Percentiles rank a stretch among this genome's conserved stretches.
Evolutionary conservation across 2,329 filamentous ascomycete species (phyloP).

Genomic region (Alternaria tenuissima): DNA sequence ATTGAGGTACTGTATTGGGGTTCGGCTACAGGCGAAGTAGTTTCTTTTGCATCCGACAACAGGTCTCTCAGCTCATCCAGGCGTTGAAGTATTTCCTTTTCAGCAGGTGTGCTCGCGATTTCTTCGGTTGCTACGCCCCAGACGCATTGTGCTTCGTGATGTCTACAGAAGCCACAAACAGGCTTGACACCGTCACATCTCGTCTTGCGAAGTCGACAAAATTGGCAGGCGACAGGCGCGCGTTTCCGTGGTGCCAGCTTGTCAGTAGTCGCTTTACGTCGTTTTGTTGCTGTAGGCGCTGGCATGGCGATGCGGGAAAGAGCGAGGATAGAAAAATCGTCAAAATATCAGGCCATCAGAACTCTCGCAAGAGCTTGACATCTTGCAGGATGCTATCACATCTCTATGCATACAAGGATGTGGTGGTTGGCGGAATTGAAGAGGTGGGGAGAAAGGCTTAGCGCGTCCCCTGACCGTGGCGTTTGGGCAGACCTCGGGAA

Average conservation of each 20-base stretch:
- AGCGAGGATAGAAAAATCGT: not conserved
- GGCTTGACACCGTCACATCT: not conserved
- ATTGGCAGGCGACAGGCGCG: not conserved
- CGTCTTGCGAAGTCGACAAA: not conserved
- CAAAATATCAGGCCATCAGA: too few relatives aligned
- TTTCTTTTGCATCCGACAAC: not conserved
- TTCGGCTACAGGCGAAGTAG: not conserved
- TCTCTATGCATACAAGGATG: too few relatives aligned
- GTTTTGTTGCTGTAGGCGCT: not conserved
- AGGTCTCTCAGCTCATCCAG: not conserved
- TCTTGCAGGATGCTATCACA: too few relatives aligned
- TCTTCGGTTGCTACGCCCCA: not conserved
- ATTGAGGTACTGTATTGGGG: too few relatives aligned
- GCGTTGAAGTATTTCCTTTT: not conserved
- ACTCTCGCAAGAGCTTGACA: too few relatives aligned
- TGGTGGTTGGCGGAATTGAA: too few relatives aligned
- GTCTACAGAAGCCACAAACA: not conserved
- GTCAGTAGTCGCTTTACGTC: not conserved
- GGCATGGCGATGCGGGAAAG: not conserved
- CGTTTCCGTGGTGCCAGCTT: not conserved
- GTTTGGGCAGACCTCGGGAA: too few relatives aligned
- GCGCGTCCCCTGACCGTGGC: too few relatives aligned
- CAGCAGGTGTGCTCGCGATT: not conserved
- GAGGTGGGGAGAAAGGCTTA: too few relatives aligned
- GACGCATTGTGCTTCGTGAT: not conserved